Percentiles rank a stretch among this genome's conserved stretches.
These are phyloP conservation scores for Colletotrichum abscissum DNA, from an alignment of 2,329 filamentous ascomycete genomes.

Conservation along the genomic window DNA sequence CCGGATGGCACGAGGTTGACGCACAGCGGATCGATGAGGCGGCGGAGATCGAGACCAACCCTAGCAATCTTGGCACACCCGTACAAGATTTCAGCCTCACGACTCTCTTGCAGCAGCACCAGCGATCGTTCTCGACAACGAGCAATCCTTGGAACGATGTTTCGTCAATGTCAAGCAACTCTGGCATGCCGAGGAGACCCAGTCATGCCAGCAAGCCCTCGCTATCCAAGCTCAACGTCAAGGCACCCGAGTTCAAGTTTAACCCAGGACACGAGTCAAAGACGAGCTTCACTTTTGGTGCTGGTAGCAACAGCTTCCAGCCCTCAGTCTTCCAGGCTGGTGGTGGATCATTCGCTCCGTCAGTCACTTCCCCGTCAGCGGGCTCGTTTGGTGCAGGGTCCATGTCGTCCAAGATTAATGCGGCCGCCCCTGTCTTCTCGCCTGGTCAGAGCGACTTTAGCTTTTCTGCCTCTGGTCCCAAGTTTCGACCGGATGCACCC, in stretches of 20 bases:
- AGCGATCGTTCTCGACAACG: conserved; percentile 64
- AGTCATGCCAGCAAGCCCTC: conserved; percentile 78
- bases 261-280: conserved; percentile 65
- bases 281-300: conserved; percentile 62
- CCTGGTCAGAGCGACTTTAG: conserved; percentile 74
- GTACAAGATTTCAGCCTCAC: conserved; percentile 61
- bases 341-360: conserved; percentile 42
- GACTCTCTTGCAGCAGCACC: conserved; percentile 57
- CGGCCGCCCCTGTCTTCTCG: conserved; percentile 76
- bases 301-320: conserved; percentile 56
- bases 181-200: conserved; percentile 49
- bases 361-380: conserved; percentile 47
- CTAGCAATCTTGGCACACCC: conserved; percentile 77
- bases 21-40: conserved; percentile 60
- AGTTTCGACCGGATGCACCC: conserved; percentile 82
- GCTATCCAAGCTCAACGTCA: conserved; percentile 85
- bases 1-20: conserved; percentile 53
- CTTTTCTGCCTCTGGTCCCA: conserved; percentile 74
- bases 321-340: conserved; percentile 59
- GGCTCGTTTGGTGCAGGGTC: conserved; percentile 53
- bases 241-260: conserved; percentile 90
- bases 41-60: conserved; percentile 79
- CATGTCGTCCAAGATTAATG: conserved; percentile 70
- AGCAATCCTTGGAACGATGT: conserved; percentile 74
- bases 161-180: conserved; percentile 51